Evolutionary conservation across 495 filamentous ascomycete species (phyloP).

Genomic region (Annulohypoxylon bovei): DNA sequence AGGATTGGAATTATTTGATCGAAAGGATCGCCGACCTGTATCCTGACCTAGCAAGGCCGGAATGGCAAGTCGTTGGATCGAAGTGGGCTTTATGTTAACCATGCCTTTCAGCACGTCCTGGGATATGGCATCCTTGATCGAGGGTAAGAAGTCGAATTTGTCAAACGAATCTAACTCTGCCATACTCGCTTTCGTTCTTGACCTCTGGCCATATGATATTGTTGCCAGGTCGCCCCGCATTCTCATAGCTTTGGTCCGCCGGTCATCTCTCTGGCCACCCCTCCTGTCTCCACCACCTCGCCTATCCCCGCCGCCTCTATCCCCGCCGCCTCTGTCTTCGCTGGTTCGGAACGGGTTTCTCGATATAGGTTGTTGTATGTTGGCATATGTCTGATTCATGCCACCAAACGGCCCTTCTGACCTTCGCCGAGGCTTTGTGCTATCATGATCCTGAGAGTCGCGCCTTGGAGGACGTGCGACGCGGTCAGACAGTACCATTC

Average conservation of each 20-base stretch:
- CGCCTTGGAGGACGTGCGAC: conserved; percentile 65
- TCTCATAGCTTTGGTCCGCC: conserved; percentile 81
- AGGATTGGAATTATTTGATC: conserved; percentile 29
- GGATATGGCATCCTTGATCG: conserved; percentile 75
- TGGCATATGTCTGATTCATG: conserved; percentile 79
- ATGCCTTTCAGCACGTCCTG: conserved; percentile 77
- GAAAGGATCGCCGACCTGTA: conserved; percentile 27
- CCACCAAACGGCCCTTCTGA: conserved; percentile 73
- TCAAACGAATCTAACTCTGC: conserved; percentile 78
- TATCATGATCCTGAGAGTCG: conserved; percentile 48
- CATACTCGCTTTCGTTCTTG: conserved; percentile 74
- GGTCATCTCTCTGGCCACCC: conserved; percentile 51
- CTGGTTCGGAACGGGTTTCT: conserved; percentile 45
- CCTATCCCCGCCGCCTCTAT: conserved; percentile 35
- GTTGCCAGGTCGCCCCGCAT: conserved; percentile 85
- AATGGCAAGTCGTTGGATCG: conserved; percentile 88
- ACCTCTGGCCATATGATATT: conserved; percentile 76
- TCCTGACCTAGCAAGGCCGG: conserved; percentile 72
- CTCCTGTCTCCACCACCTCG: conserved; percentile 44
- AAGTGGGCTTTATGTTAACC: conserved; percentile 78
- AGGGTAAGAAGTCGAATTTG: conserved; percentile 76
- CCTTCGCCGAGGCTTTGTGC: conserved; percentile 50
- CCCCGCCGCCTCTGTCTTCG: conserved; percentile 45
- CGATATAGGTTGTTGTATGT: conserved; percentile 42
- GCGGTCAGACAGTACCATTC: conserved; percentile 81